Conservation (phyloP, 129 eudicot species). For the Lactuca saligna region DNA sequence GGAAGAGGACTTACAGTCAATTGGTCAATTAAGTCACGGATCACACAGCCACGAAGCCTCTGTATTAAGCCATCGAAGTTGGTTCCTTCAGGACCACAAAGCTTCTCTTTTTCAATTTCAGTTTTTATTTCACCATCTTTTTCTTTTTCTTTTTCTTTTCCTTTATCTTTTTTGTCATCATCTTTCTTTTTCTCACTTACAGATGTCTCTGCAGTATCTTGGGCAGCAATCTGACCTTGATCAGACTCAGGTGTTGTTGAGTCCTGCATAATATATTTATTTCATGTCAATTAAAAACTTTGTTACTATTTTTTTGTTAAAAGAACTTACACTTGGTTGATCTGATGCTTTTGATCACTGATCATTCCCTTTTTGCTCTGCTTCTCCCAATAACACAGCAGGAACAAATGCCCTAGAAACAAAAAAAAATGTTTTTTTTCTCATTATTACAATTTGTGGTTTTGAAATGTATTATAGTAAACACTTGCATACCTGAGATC, state of each 20-base stretch:
- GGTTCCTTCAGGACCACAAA: too few species aligned
- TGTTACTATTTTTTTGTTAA: conserved; percentile 2
- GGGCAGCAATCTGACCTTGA: too few species aligned
- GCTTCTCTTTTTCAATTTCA: conserved; percentile 61
- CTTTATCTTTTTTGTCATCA: too few species aligned
- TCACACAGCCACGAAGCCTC: too few species aligned
- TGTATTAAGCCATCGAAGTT: too few species aligned
- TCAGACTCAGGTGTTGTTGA: conserved; percentile 59
- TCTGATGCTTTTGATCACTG: conserved; percentile 74
- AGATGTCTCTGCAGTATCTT: too few species aligned
- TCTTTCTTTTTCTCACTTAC: too few species aligned
- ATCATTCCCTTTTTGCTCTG: conserved; percentile 72
- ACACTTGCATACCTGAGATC: too few species aligned
- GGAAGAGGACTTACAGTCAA: too few species aligned
- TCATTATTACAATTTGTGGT: not conserved
- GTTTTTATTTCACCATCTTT: too few species aligned
- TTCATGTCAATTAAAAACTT: conserved; percentile 11
- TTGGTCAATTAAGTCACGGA: conserved; percentile 79
- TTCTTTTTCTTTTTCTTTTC: too few species aligned
- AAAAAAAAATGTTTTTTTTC: conserved; percentile 26
- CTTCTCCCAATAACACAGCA: conserved; percentile 90
- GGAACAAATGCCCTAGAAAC: conserved; percentile 89
- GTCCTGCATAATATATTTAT: conserved; percentile 47
- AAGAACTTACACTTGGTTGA: conserved; percentile 52
- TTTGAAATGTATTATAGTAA: conserved; percentile 31